Base-by-base conservation (phyloP, 2,329 filamentous ascomycete species). In the Fusarium caatingaense region DNA sequence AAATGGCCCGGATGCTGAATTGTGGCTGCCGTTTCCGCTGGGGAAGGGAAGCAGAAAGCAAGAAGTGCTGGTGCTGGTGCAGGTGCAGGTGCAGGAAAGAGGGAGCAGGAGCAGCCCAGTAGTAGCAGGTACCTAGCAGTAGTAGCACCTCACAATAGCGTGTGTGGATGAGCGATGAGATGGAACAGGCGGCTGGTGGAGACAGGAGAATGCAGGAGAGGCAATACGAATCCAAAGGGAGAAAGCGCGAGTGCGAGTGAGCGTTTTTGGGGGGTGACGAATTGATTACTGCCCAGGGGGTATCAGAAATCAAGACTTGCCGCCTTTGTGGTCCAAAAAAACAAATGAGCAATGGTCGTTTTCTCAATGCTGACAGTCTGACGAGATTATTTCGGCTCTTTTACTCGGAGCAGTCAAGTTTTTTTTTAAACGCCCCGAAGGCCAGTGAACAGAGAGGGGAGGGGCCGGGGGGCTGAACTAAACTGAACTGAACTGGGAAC, bases 151-250 rank as follows among this genome's bases (percentile, higher is more conserved):
- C 18, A 13, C 32, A 41, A 55, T 30, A 49, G 51, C 54, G 66
- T 65, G 54, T 59, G 47, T 53, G 65, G 60, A 58, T 64, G 32
- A 30, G 34, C 34, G 34, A 37, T 37, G 34, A 37, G 60, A 61
- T 40, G 40, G 25, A 23, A 58, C 47, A 45, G 28, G 25, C 53
- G 47, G 53, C 23, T 49, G 47, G 66, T 68, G 66, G 66, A 66
- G 66, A 66, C 65, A 57, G 56, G 53, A 51, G 49, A 51, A 51
- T 51, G 65, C 55, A 68, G 49, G 56, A 66, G 45, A 64, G 37
- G 50, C 59, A 65, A 48, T 53, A 68, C 60, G 50, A 65, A 65
- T 65, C 60, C 30, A 65, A 65, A 68, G 65, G 66, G 66, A 68
- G 65, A 51, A 60, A 63, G 61, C 45, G 41, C 57, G 42, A 59